Conservation (phyloP, 768 basidiomycete genomes). For the Suillus lakei region DNA sequence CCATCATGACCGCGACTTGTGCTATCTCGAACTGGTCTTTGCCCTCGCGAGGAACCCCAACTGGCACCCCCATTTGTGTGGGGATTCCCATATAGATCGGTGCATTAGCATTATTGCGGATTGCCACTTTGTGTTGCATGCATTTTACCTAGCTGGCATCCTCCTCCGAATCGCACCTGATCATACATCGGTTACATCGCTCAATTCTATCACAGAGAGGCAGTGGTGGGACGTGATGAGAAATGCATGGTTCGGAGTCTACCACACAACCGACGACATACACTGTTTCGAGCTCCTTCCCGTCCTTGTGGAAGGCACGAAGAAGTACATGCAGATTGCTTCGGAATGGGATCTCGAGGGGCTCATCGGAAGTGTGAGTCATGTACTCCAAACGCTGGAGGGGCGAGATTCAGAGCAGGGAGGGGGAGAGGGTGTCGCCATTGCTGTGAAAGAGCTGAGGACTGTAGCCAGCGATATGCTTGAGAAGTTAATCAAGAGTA, state of each 20-base stretch:
- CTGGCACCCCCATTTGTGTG: neutral
- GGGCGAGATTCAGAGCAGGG: neutral
- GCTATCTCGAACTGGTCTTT: neutral
- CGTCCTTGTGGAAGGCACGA: neutral
- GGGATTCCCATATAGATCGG: neutral
- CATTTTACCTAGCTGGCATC: neutral
- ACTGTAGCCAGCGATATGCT: neutral
- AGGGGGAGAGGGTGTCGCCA: neutral
- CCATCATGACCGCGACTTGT: fast-evolving
- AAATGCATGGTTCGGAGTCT: fast-evolving
- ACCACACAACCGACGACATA: neutral
- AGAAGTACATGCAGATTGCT: neutral
- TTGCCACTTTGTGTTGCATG: neutral
- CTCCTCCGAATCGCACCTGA: neutral
- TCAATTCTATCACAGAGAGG: neutral
- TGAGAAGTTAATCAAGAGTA: neutral
- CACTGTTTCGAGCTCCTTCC: neutral
- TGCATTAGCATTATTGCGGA: neutral
- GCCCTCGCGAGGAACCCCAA: neutral
- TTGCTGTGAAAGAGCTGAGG: neutral
- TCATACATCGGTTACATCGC: neutral
- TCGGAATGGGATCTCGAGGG: fast-evolving
- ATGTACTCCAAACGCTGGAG: neutral
- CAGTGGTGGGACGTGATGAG: neutral
- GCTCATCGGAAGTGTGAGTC: neutral